Evolutionary conservation across 805 yeast genomes (phyloP), one percentile per base, ranked within the genome.

Genomic region (Lipomyces sp.): DNA sequence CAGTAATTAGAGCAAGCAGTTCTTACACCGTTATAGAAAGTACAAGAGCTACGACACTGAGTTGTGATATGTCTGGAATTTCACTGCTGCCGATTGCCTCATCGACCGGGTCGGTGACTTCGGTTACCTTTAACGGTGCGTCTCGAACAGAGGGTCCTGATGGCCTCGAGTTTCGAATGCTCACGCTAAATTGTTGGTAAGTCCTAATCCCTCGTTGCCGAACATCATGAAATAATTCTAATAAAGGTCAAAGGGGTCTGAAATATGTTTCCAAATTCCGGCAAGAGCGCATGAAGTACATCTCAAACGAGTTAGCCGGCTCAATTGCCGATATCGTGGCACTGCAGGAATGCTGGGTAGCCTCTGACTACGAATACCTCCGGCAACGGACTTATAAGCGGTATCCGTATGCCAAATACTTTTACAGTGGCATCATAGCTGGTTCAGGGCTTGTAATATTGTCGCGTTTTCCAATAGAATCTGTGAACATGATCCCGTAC

Each of bases 391-490:
- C 92, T 65, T 63, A 75, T 2, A 71, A 72, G 0, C 75, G 74
- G 50, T 90, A 83, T 71, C 93, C 94, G 0, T 87, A 85, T 76
- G 77, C 86, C 60, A 83, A 97, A 67, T 80, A 84, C 61, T 95
- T 89, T 79, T 86, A 85, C 54, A 62, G 68, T 2, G 99, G 98
- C 0, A 90, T 95, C 3, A 71, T 95, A 2, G 80, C 97, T 0
- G 99, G 99, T 0, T 98, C 99, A 0, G 99, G 99, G 0, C 81
- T 95, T 53, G 96, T 92, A 0, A 81, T 95, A 6, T 76, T 95
- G 57, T 91, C 97, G 15, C 87, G 90, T 70, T 84, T 90, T 69
- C 97, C 98, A 2, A 92, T 95, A 48, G 88, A 83, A 59, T 85
- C 87, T 15, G 86, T 97, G 0, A 90, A 89, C 74, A 77, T 95